Percentiles rank a stretch among this genome's conserved stretches.
Evolutionary conservation across 148 eudicot genomes (phyloP).

Genomic region (Rhododendron ovatum): DNA sequence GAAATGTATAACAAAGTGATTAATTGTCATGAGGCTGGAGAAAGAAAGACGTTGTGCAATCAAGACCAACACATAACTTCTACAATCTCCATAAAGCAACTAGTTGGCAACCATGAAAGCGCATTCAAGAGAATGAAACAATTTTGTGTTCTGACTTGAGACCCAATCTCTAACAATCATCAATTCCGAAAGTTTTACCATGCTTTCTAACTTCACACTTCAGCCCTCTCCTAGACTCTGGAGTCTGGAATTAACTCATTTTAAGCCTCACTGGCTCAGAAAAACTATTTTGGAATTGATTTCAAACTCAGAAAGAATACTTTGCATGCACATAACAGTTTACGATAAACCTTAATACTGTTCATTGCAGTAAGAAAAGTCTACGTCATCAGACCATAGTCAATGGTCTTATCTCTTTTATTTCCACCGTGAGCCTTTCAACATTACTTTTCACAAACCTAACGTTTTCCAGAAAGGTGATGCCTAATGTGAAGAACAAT

Average conservation of each 20-base stretch:
- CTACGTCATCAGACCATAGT: not conserved
- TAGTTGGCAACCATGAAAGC: not conserved
- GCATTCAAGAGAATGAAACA: not conserved
- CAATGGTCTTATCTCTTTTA: not conserved
- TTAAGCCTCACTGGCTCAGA: not conserved
- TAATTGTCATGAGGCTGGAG: not conserved
- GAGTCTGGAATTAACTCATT: not conserved
- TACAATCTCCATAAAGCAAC: not conserved
- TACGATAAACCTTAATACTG: not conserved
- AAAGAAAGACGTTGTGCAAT: not conserved
- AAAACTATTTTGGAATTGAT: not conserved
- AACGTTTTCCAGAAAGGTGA: not conserved
- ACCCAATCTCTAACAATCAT: not conserved
- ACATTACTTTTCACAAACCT: not conserved
- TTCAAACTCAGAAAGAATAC: not conserved
- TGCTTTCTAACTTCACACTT: not conserved
- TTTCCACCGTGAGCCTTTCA: not conserved
- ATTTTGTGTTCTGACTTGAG: not conserved
- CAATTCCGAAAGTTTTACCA: not conserved
- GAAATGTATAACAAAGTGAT: not conserved
- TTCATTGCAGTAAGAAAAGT: not conserved
- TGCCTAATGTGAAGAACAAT: not conserved
- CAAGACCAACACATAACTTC: not conserved
- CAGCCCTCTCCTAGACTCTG: not conserved
- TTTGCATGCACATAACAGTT: not conserved